phyloP scores from a whole-genome alignment of 352 stramenopile genomes.

The Lagenidium sp. region DNA sequence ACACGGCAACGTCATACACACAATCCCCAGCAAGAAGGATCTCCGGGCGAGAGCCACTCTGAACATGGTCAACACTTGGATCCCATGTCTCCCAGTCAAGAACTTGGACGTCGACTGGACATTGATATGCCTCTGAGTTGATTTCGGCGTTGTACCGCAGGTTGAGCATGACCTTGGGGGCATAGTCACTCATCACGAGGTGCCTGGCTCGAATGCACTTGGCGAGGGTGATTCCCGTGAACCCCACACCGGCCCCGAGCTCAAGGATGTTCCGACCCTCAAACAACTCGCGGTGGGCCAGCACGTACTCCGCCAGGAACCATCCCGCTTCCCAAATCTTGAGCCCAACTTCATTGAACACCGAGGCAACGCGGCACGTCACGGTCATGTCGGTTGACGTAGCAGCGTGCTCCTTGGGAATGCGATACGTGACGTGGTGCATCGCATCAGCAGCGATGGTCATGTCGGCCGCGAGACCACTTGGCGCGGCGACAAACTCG shows the following conservation, averaged over 20 bases:
- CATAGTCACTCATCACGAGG: conserved; percentile 69
- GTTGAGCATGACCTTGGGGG: conserved; percentile 76
- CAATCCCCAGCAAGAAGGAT: conserved; percentile 70
- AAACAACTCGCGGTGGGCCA: conserved; percentile 46
- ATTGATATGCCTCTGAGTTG: conserved; percentile 33
- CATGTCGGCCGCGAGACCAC: conserved; percentile 16
- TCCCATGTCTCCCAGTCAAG: conserved; percentile 74
- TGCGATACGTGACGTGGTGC: conserved; percentile 64
- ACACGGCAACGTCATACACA: conserved; percentile 57
- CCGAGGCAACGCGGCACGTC: conserved; percentile 65
- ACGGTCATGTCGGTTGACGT: conserved; percentile 20
- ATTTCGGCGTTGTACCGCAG: conserved; percentile 75
- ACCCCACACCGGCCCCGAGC: conserved; percentile 61
- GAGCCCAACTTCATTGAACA: conserved; percentile 78
- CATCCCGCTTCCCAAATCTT: conserved; percentile 78
- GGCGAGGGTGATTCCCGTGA: conserved; percentile 54
- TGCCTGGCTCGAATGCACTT: conserved; percentile 20
- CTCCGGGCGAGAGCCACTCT: conserved; percentile 20
- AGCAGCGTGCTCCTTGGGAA: conserved; percentile 7
- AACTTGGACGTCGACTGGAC: conserved; percentile 38
- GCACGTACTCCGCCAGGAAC: conserved; percentile 65
- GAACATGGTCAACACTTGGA: conserved; percentile 13
- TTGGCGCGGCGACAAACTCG: conserved; percentile 31
- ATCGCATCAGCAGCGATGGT: conserved; percentile 33
- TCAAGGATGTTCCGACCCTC: conserved; percentile 44